These are phyloP conservation scores for Leptographium wingfieldii DNA, from an alignment of 2,329 filamentous ascomycete species.

Conservation along the genomic window DNA sequence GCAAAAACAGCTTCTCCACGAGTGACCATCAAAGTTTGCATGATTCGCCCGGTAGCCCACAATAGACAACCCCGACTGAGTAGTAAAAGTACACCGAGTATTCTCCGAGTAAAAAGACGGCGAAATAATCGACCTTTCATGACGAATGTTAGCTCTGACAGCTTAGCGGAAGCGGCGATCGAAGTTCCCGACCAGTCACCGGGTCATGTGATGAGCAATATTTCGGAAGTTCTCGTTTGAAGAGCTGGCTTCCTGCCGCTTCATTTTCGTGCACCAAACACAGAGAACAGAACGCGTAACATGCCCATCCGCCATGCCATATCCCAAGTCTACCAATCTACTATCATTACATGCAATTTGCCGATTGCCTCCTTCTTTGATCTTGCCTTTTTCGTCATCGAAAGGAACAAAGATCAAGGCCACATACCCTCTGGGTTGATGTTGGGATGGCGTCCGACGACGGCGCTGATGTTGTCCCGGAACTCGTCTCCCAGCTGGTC, in stretches of 20 bases:
- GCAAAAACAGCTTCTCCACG: neutral
- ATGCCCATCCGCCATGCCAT: neutral
- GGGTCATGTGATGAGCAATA: neutral
- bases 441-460: slow-evolving; percentile 8
- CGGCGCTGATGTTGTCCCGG: slow-evolving; percentile 9
- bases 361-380: too few species aligned
- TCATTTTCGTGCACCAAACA: neutral
- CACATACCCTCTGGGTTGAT: slow-evolving; percentile 12
- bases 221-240: neutral
- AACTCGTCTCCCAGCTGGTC: slow-evolving; percentile 6
- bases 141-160: neutral
- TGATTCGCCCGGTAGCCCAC: neutral
- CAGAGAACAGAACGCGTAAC: neutral
- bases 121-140: neutral
- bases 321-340: neutral
- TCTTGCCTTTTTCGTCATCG: too few species aligned
- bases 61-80: too few species aligned
- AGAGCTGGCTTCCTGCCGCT: neutral
- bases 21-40: neutral
- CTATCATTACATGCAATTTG: neutral
- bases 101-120: neutral
- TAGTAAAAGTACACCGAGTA: neutral
- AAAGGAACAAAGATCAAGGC: slow-evolving; percentile 3
- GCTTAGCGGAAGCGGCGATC: neutral
- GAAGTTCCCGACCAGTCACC: neutral